phyloP scores from a whole-genome alignment of 2,329 filamentous ascomycete genomes.

The Chaetomium strumarium region DNA sequence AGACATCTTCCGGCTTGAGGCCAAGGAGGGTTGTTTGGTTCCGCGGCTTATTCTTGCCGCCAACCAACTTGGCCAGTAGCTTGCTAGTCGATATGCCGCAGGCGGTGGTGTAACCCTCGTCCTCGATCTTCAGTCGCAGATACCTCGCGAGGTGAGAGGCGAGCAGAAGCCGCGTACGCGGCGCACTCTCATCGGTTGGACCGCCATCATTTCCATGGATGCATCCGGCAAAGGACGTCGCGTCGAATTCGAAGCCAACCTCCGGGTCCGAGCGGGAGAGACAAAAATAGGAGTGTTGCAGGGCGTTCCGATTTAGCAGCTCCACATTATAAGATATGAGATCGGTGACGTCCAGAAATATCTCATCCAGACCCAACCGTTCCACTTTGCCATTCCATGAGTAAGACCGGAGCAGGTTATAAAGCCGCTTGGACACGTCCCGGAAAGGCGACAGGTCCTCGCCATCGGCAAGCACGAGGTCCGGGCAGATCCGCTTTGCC shows the following conservation, averaged over 20 bases:
- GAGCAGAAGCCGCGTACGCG: constrained; percentile 60
- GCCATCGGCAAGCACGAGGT: constrained; percentile 77
- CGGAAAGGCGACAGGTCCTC: constrained; percentile 83
- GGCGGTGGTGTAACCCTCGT: constrained; percentile 78
- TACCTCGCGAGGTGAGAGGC: constrained; percentile 76
- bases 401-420: constrained; percentile 63
- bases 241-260: constrained; percentile 74
- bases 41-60: constrained; percentile 77
- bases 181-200: constrained; percentile 21
- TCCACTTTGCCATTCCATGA: constrained; percentile 77
- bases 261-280: constrained; percentile 68
- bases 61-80: constrained; percentile 76
- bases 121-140: constrained; percentile 65
- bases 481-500: constrained; percentile 72
- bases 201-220: constrained; percentile 33
- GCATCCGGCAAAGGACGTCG: constrained; percentile 59
- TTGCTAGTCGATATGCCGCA: constrained; percentile 88
- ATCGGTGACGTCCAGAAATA: constrained; percentile 79
- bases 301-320: constrained; percentile 60
- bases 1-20: constrained; percentile 51
- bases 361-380: constrained; percentile 84
- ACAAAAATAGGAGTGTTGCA: constrained; percentile 71
- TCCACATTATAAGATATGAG: constrained; percentile 75
- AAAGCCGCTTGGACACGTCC: constrained; percentile 76
- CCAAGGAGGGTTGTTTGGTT: constrained; percentile 80